phyloP scores from a whole-genome alignment of 2,329 filamentous ascomycete genomes.

The Sclerotinia nivalis region DNA sequence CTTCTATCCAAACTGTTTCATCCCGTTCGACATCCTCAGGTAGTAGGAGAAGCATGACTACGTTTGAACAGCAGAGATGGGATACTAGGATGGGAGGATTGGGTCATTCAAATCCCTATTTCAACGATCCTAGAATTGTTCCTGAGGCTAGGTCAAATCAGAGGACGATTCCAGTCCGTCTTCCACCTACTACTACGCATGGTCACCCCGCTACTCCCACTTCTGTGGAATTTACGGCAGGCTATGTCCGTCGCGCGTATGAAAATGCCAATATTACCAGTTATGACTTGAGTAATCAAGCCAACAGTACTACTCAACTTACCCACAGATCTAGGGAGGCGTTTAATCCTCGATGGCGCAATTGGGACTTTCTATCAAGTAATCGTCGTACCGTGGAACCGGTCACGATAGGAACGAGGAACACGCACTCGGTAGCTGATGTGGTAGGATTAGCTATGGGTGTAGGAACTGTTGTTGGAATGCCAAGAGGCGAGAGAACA shows the following conservation, averaged over 20 bases:
- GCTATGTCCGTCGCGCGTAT: background rate
- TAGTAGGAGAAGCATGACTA: background rate
- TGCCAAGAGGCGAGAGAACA: background rate
- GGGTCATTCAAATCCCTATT: too few species aligned
- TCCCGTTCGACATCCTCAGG: background rate
- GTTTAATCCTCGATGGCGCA: background rate
- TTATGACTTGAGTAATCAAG: background rate
- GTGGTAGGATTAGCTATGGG: background rate
- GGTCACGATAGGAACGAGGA: background rate
- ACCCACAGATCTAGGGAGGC: too few species aligned
- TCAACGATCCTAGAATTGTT: too few species aligned
- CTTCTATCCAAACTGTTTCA: background rate
- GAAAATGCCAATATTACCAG: background rate
- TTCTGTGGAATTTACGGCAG: background rate
- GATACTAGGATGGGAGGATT: background rate
- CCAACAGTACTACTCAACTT: background rate
- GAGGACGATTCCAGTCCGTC: too few species aligned
- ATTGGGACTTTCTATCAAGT: background rate
- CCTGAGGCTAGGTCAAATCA: rapidly evolving
- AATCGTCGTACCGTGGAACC: too few species aligned
- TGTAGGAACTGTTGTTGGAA: background rate
- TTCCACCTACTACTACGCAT: background rate
- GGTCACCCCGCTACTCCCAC: background rate
- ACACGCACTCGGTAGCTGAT: background rate
- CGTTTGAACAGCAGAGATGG: background rate